Evolutionary conservation across 164 flowering plant genomes (phyloP).

Genomic region (Macadamia tetraphylla): DNA sequence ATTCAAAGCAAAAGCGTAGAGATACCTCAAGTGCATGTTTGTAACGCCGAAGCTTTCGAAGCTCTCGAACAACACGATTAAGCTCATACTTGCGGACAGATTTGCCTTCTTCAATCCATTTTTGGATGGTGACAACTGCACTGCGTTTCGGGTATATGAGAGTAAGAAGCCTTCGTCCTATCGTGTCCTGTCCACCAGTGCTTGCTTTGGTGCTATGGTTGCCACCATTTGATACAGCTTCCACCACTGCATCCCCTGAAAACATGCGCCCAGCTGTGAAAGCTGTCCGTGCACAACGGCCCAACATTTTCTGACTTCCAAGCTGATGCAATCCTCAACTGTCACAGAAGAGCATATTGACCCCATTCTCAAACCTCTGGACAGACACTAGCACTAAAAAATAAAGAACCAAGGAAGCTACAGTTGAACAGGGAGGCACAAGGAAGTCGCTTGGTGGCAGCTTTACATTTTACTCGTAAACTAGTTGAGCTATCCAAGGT

Average conservation of each 20-base stretch:
- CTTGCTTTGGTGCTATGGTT: constrained; percentile 1
- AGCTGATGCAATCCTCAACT: background rate
- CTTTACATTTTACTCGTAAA: too few species aligned
- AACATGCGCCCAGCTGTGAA: constrained; percentile 27
- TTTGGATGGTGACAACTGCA: constrained; percentile 47
- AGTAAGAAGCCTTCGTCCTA: constrained; percentile 58
- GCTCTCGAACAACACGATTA: constrained; percentile 72
- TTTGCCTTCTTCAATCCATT: constrained; percentile 79
- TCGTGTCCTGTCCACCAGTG: constrained; percentile 46
- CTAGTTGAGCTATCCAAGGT: too few species aligned
- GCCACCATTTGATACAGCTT: constrained; percentile 2
- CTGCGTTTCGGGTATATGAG: constrained; percentile 61
- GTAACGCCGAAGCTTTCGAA: constrained; percentile 62
- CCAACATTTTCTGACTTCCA: constrained; percentile 29
- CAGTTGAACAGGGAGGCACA: too few species aligned
- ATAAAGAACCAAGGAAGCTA: too few species aligned
- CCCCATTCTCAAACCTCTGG: background rate
- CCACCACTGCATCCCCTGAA: constrained; percentile 27
- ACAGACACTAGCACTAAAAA: too few species aligned
- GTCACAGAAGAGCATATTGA: background rate
- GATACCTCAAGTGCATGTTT: constrained; percentile 82
- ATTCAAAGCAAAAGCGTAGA: constrained; percentile 1
- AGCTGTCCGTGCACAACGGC: constrained; percentile 26
- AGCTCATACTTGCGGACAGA: constrained; percentile 69
- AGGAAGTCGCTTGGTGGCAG: too few species aligned